Conservation (phyloP, 257 asterid genomes). For the Nicotiana otophora region DNA sequence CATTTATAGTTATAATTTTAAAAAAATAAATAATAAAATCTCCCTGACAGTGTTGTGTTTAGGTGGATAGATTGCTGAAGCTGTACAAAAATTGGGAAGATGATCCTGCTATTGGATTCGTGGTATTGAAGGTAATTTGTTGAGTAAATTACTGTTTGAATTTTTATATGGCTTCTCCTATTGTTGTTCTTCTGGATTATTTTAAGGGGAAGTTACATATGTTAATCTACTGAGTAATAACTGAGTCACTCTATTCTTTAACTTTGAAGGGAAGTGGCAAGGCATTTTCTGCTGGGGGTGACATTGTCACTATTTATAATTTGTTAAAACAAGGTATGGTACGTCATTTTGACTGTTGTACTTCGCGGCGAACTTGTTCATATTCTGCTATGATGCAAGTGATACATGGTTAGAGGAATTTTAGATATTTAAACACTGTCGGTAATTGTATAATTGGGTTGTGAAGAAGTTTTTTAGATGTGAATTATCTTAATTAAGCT, state of each 20-base stretch:
- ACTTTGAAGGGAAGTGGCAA: conserved; percentile 78
- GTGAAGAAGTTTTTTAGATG: background rate
- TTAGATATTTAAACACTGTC: background rate
- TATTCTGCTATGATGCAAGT: background rate
- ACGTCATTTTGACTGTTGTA: background rate
- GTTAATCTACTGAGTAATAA: background rate
- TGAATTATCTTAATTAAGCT: background rate
- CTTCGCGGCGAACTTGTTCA: background rate
- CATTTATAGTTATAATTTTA: too few relatives aligned
- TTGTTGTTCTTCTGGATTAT: background rate
- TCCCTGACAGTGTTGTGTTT: background rate
- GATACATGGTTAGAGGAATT: background rate
- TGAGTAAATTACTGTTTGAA: background rate
- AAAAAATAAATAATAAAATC: too few relatives aligned
- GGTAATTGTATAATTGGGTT: background rate
- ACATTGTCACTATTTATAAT: conserved; percentile 61
- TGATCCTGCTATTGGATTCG: conserved; percentile 57
- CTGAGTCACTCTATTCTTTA: conserved; percentile 9
- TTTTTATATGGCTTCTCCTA: background rate
- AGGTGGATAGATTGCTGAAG: conserved; percentile 68
- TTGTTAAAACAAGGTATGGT: conserved; percentile 50
- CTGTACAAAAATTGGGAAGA: conserved; percentile 92
- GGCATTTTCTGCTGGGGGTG: conserved; percentile 97
- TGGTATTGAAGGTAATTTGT: conserved; percentile 63
- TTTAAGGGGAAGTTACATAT: background rate